Conservation (phyloP, 2,329 filamentous ascomycete genomes). For the Fusarium pilosicola region DNA sequence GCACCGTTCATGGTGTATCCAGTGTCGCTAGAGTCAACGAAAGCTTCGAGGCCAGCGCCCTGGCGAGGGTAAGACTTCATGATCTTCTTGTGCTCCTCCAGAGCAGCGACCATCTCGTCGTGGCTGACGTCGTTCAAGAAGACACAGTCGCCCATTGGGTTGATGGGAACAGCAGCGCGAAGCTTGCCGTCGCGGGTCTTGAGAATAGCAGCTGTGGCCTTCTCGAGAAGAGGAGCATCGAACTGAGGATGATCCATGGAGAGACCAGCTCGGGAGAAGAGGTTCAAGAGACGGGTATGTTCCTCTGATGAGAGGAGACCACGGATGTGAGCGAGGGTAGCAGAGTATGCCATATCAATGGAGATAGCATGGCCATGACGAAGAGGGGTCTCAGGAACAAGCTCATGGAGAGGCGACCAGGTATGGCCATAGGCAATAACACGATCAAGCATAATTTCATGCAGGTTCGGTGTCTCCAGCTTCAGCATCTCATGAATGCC, state of each 20-base stretch:
- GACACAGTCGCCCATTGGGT: constrained; percentile 71
- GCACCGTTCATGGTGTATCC: constrained; percentile 59
- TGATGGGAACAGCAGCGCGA: constrained; percentile 71
- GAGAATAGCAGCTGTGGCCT: constrained; percentile 74
- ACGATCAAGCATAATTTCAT: constrained; percentile 76
- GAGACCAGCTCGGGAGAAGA: constrained; percentile 76
- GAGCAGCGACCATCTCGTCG: constrained; percentile 69
- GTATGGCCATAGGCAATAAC: constrained; percentile 81
- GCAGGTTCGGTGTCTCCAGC: constrained; percentile 77
- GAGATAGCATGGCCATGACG: constrained; percentile 79
- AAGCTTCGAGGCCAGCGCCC: constrained; percentile 74
- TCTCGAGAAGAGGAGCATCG: constrained; percentile 71
- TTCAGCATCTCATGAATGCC: constrained; percentile 79
- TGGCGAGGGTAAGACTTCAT: constrained; percentile 70
- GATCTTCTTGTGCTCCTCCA: constrained; percentile 71
- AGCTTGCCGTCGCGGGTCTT: constrained; percentile 76
- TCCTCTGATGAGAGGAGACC: constrained; percentile 69
- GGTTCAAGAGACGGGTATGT: constrained; percentile 69
- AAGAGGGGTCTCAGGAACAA: constrained; percentile 73
- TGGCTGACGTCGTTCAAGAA: constrained; percentile 75
- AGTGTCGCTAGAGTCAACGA: constrained; percentile 75
- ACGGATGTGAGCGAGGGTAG: constrained; percentile 72
- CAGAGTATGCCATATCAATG: constrained; percentile 80
- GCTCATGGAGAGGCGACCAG: constrained; percentile 78
- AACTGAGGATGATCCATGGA: constrained; percentile 78